Evolutionary conservation across 2,329 filamentous ascomycete genomes (phyloP), one percentile per base, ranked within the genome.

Genomic region (Westerdykella ornata): DNA sequence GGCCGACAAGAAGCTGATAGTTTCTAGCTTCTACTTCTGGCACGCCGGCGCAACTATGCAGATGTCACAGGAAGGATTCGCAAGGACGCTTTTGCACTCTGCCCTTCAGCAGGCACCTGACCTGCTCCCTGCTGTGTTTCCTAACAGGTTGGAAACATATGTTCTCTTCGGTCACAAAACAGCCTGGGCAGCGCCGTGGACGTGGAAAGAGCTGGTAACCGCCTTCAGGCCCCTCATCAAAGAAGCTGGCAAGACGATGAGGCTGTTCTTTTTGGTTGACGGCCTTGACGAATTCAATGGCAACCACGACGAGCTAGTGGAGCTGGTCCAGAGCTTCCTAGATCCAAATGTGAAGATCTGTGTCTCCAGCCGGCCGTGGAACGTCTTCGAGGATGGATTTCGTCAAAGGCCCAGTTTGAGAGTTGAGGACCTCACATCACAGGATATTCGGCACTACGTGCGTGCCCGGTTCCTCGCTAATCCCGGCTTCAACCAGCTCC

Each of bases 361-460:
- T 11, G 35, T 34, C 2, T 49, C 49, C 1, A 51, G 39, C 8
- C 28, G 46, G 6, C 44, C 46, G 8, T 48, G 46, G 46, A 32
- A 38, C 29, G 30, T 38, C 4, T 48, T 46, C 22, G 36, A 38
- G 14, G 20, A 30, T 13, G 37, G 35, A 2, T 48, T 43, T 30
- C 43, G 42, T 33, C 13, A 8, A 11, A n/a, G 16, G 16, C 3
- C 12, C 5, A 26, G 12, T 7, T 13, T 33, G 30, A 13, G 13
- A 6, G 14, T 33, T 8, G 8, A 47, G 11, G 22, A 44, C 7
- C 32, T 47, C 3, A 47, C 35, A 9, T 3, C 29, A 18, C 49
- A 49, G 31, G 55, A 54, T 13, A 58, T 58, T 33, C 56, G 56
- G 40, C 49, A 56, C 26, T 57, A 50, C 38, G 26, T 54, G 13